Evolutionary conservation across 768 basidiomycete species (phyloP), one percentile per base, ranked within the genome.

Genomic region (Mycena chlorophos): DNA sequence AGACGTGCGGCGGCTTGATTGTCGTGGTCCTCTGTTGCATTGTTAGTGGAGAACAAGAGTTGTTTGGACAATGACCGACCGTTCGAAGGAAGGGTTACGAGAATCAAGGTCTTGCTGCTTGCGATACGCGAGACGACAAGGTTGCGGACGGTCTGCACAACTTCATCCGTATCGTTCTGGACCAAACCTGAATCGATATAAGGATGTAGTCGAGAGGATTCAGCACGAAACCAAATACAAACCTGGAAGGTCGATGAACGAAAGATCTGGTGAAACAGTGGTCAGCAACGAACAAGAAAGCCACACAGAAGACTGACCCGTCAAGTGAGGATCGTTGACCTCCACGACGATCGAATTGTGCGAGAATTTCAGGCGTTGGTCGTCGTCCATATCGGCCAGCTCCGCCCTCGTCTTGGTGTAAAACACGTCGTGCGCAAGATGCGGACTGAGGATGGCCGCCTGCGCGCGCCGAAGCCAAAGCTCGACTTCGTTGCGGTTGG

Each of bases 31-130:
- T 86, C 88, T 89, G 42, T 13, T 6, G 17, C 34, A 31, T 39
- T 3, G 16, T 49, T 4, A 31, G 8, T 26, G 13, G 51, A 13
- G 13, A 6, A 42, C 37, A 16, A 5, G 14, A 51, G 2, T 13
- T 48, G 29, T 13, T 28, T 0, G 14, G 42, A 26, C 5, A 14
- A 17, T 23, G 14, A 61, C 65, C 55, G 56, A 85, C 87, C 86
- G 47, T 72, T 80, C 76, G 86, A 84, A 0, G 88, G 85, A 51
- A 88, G 80, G 0, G 85, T 80, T 0, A 88, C 78, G 1, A 90
- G 74, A 51, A 89, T 84, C 12, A 90, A 64, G 0, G 83, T 82
- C 46, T 86, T 85, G 6, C 69, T 56, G n/a, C 68, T 69, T 5
- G 39, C 49, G 57, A 87, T 83, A 48, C 83, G 74, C 2, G 66